Base-by-base conservation (phyloP, 2,329 filamentous ascomycete species). In the Chrysosporium keratinophilum region DNA sequence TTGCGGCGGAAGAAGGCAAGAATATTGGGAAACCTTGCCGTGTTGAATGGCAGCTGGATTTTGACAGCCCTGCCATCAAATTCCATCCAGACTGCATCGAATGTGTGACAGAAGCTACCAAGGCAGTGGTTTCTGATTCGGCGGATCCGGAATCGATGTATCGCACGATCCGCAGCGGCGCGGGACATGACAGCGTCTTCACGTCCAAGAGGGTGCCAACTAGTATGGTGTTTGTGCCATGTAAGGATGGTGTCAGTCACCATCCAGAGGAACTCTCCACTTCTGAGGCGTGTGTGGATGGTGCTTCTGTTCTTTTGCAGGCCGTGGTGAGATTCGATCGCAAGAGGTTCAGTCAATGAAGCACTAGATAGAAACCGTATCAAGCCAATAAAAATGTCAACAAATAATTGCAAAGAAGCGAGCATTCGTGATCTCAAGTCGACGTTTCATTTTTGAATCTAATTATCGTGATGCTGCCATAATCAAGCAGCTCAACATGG, bases 1-100 rank as follows among this genome's bases (percentile, higher is more conserved):
- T 87, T 51, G 82, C 81, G 0, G 70, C 73, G 0, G 80, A 79
- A 23, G 73, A 80, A 56, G 74, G 79, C 43, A 69, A 80, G 35
- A 72, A 73, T 0, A 74, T 67, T 49, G 74, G 73, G 19, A 75
- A 76, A 55, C 74, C 74, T 0, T 83, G 77, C 61, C 70, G 58
- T 12, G 74, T 85, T 9, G 69, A 74, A 11, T 86, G 83, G 75
- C 70, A 69, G 4, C 74, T 81, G 1, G 83, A 87, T 63, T 81
- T 80, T 59, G 74, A 79, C 47, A 74, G 71, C 2, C 76, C 78
- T 0, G 82, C 82, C 0, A 78, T 82, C 0, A 74, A 75, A 31
- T 89, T 89, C 68, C 76, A 88, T 60, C 66, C 76, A 6, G 79
- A 83, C 59, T 88, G 85, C 63, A 83, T 88, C 54, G 66, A 70